phyloP scores from a whole-genome alignment of 2,329 filamentous ascomycete genomes.

The Fusarium aywerte region DNA sequence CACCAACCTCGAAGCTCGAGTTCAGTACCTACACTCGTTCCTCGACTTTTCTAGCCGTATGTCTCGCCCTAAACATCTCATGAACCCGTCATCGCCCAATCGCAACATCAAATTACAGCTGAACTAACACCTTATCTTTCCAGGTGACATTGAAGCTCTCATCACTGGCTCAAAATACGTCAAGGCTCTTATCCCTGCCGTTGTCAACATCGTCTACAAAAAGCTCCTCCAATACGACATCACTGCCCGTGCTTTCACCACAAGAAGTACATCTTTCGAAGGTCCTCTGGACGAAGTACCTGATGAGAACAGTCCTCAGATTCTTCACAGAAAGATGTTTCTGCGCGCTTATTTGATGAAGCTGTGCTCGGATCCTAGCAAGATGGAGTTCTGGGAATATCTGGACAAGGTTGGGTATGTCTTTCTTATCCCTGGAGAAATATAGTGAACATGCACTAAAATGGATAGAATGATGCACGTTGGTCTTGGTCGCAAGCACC shows the following conservation, averaged over 20 bases:
- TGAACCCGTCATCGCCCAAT: neutral
- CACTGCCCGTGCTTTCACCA: conserved; percentile 80
- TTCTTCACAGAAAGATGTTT: conserved; percentile 82
- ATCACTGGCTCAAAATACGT: conserved; percentile 78
- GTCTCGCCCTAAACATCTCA: conserved; percentile 42
- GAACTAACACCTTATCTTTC: conserved; percentile 14
- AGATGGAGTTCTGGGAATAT: conserved; percentile 85
- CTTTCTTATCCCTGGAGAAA: neutral
- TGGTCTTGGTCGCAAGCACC: conserved; percentile 76
- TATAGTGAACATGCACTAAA: neutral
- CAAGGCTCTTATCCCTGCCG: conserved; percentile 81
- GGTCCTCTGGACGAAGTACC: conserved; percentile 72
- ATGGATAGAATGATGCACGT: conserved; percentile 76
- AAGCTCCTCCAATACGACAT: conserved; percentile 85
- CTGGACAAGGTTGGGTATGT: conserved; percentile 82
- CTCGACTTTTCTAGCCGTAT: conserved; percentile 78
- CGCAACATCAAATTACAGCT: neutral
- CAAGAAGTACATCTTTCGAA: conserved; percentile 71
- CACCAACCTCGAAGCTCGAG: conserved; percentile 73
- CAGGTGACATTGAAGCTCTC: conserved; percentile 78
- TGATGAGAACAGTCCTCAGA: conserved; percentile 77
- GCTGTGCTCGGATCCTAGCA: conserved; percentile 78
- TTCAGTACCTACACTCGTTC: conserved; percentile 79
- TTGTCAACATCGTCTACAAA: conserved; percentile 86
- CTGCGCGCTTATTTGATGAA: conserved; percentile 78